These are phyloP conservation scores for Zygosaccharomyces rouxii DNA, from an alignment of 805 yeast species.

Conservation along the genomic window DNA sequence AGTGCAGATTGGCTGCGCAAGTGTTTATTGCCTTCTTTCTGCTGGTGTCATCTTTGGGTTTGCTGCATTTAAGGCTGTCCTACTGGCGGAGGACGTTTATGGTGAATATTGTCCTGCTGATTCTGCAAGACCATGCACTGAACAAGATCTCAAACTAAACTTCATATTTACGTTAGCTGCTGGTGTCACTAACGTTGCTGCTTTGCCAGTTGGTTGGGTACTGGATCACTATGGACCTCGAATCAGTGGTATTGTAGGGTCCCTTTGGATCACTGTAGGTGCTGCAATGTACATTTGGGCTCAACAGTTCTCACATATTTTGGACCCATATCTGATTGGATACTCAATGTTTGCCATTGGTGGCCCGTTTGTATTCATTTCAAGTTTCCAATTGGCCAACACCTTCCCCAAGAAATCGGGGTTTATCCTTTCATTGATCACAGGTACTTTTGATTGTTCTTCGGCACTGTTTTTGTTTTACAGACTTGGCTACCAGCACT, in stretches of 20 bases:
- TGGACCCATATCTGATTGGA: slow-evolving; percentile 70
- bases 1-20: slow-evolving; percentile 66
- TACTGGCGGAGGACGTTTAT: slow-evolving; percentile 75
- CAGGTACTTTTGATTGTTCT: slow-evolving; percentile 93
- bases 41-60: slow-evolving; percentile 96
- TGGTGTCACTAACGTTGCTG: slow-evolving; percentile 76
- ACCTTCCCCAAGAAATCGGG: slow-evolving; percentile 82
- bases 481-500: slow-evolving; percentile 55
- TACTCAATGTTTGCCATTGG: slow-evolving; percentile 77
- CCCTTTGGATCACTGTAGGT: slow-evolving; percentile 54
- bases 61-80: slow-evolving; percentile 86
- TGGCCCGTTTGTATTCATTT: slow-evolving; percentile 90
- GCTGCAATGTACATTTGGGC: slow-evolving; percentile 35
- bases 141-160: slow-evolving; percentile 81
- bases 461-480: slow-evolving; percentile 81
- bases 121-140: slow-evolving; percentile 45
- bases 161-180: slow-evolving; percentile 83
- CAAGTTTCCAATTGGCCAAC: slow-evolving; percentile 86
- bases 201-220: slow-evolving; percentile 75
- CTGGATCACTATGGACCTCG: slow-evolving; percentile 80
- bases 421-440: slow-evolving; percentile 68
- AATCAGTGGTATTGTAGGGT: slow-evolving; percentile 70
- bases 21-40: slow-evolving; percentile 81
- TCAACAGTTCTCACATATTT: slow-evolving; percentile 15
- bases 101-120: slow-evolving; percentile 48